Evolutionary conservation across 2,329 filamentous ascomycete genomes (phyloP), one percentile per base, ranked within the genome.

Genomic region (Fonsecaea pedrosoi): DNA sequence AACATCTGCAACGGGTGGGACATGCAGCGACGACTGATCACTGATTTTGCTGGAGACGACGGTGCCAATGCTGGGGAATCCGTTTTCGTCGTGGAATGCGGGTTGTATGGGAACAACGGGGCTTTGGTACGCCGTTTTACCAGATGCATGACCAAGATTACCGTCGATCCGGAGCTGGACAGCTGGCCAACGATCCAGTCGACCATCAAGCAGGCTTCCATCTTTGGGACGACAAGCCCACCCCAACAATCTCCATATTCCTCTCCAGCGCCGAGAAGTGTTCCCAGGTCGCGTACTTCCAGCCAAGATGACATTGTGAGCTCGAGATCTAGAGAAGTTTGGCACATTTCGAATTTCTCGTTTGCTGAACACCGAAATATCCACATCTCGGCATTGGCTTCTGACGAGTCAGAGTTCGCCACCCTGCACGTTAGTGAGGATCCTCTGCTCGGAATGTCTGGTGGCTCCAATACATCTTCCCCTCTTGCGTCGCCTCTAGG

Each of bases 21-120:
- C 74, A 98, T 98, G 94, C 88, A 88, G 61, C 87, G 93, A 67
- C 88, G 83, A 69, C 81, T 98, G 2, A 90, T 95, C 73, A 92
- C 97, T 2, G 95, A 99, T 75, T 98, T 97, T 78, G 90, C 90
- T 48, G 88, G 87, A 21, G 92, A 94, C 71, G 91, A 95, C 78
- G 86, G 87, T n/a, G 82, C 87, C 62, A 87, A 89, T 57, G 89
- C 89, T 32, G 93, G 93, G 21, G 94, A 97, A 77, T 85, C 84
- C 15, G 81, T 96, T 45, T 83, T 96, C 32, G 85, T 96, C 2
- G 84, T 97, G 55, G 84, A 87, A 38, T 90, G 90, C 73, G 92
- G 92, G 0, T 78, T 88, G n/a, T 86, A 87, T 34, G 86, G 90
- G 69, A 83, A 83, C 6, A 79, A 82, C 37, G 77, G 78, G 12